These are phyloP conservation scores for Trichoderma brevicompactum DNA, from an alignment of 2,329 filamentous ascomycete genomes.

Conservation along the genomic window DNA sequence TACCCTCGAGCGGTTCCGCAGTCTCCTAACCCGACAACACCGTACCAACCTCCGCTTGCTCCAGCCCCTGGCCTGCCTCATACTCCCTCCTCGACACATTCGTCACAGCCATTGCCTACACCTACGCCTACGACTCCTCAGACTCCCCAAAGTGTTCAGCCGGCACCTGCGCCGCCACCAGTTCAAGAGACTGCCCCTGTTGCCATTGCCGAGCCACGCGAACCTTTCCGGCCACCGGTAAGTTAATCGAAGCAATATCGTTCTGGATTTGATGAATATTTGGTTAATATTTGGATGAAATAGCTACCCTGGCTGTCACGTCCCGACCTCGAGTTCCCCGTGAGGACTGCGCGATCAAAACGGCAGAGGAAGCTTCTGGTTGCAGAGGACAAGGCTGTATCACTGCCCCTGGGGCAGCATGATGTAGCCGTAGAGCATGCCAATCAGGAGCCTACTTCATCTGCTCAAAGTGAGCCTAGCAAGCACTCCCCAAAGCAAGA, in stretches of 20 bases:
- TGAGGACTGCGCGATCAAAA: constrained; percentile 43
- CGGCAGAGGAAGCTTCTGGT: constrained; percentile 50
- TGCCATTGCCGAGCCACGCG: constrained; percentile 31
- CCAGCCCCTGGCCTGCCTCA: constrained; percentile 51
- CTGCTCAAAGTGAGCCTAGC: constrained; percentile 6
- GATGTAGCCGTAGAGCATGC: constrained; percentile 40
- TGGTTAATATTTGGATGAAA: constrained; percentile 14
- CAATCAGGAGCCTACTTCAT: constrained; percentile 31
- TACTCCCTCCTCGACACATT: constrained; percentile 59
- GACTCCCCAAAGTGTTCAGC: constrained; percentile 35
- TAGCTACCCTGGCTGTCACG: constrained; percentile 64
- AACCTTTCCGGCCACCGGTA: constrained; percentile 56
- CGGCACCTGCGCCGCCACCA: constrained; percentile 35
- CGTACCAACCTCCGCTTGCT: constrained; percentile 59
- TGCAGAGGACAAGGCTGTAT: constrained; percentile 46
- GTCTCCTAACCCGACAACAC: constrained; percentile 59
- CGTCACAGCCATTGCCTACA: constrained; percentile 48
- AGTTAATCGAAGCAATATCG: constrained; percentile 38
- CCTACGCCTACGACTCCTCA: constrained; percentile 55
- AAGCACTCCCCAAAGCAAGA: neutral
- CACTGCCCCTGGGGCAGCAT: constrained; percentile 49
- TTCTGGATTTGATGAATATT: neutral
- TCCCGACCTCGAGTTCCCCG: constrained; percentile 57
- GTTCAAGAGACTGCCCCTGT: constrained; percentile 17
- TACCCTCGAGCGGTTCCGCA: constrained; percentile 56